phyloP scores from a whole-genome alignment of 225 moss, liverwort and hornwort species.

The Straminergon stramineum region DNA sequence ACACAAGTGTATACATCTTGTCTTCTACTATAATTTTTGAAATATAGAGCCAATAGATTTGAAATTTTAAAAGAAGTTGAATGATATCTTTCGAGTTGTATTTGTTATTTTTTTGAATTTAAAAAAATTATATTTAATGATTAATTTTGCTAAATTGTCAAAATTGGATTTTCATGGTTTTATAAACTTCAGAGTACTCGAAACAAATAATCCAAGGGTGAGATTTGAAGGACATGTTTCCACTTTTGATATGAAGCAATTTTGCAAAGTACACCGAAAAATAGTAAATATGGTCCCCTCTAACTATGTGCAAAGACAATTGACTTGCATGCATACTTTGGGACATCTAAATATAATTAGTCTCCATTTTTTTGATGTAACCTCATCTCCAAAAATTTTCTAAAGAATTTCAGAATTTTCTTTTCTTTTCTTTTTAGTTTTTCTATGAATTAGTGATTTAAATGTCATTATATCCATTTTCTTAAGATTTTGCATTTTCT shows the following conservation, averaged over 20 bases:
- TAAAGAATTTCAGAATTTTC: too few relatives aligned
- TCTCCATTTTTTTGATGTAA: too few relatives aligned
- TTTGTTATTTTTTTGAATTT: not conserved
- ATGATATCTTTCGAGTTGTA: not conserved
- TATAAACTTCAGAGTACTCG: fast-evolving
- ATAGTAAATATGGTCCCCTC: not conserved
- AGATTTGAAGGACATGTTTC: not conserved
- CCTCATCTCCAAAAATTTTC: too few relatives aligned
- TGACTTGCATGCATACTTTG: too few relatives aligned
- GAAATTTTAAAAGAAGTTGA: not conserved
- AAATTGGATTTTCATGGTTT: not conserved
- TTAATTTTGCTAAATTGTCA: not conserved
- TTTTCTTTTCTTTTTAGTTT: too few relatives aligned
- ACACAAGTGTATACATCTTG: not conserved
- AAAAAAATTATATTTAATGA: not conserved
- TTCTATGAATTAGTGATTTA: too few relatives aligned
- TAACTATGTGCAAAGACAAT: not conserved
- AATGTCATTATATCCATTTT: not conserved
- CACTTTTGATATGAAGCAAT: not conserved
- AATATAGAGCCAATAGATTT: not conserved
- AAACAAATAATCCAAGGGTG: not conserved
- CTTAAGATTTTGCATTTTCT: not conserved
- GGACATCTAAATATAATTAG: too few relatives aligned
- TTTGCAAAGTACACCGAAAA: not conserved
- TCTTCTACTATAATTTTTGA: not conserved